These are phyloP conservation scores for Pyracantha coccinea DNA, from an alignment of 331 rosid species.

Conservation along the genomic window DNA sequence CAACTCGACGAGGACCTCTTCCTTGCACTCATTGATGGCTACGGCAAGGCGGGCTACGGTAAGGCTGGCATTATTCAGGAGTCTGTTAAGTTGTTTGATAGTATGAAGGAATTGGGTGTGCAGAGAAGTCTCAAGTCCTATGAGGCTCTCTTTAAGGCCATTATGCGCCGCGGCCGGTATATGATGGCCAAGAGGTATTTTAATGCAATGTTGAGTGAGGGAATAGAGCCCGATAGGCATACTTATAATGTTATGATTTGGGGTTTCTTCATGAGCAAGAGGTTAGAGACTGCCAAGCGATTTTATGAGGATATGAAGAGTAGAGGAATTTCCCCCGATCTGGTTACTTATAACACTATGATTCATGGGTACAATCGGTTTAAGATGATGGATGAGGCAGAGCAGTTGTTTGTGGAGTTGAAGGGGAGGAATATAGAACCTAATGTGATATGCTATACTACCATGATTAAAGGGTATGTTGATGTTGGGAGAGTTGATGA, in stretches of 20 bases:
- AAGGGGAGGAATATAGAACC: constrained; percentile 51
- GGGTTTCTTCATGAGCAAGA: constrained; percentile 68
- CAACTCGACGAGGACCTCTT: constrained; percentile 53
- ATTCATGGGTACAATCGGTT: constrained; percentile 66
- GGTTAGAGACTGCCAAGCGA: constrained; percentile 60
- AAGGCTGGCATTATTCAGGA: constrained; percentile 76
- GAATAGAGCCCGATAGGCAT: constrained; percentile 57
- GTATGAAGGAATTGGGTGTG: constrained; percentile 57
- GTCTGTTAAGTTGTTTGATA: constrained; percentile 54
- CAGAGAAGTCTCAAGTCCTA: constrained; percentile 44
- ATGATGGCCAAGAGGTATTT: constrained; percentile 82
- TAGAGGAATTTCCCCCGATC: constrained; percentile 45
- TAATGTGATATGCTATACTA: constrained; percentile 63
- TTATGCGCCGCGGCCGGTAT: constrained; percentile 57
- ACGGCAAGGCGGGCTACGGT: constrained; percentile 65
- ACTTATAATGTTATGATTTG: constrained; percentile 67
- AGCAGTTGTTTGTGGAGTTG: constrained; percentile 63
- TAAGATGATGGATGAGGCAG: constrained; percentile 63
- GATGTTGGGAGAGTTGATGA: constrained; percentile 42
- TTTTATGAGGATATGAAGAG: constrained; percentile 66
- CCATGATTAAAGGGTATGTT: constrained; percentile 63
- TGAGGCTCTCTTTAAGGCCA: constrained; percentile 59
- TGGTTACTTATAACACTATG: constrained; percentile 64
- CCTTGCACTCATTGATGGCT: constrained; percentile 48
- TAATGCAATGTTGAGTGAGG: constrained; percentile 63